Evolutionary conservation across 2,329 filamentous ascomycete genomes (phyloP).

Genomic region (Tolypocladium pustulatum): DNA sequence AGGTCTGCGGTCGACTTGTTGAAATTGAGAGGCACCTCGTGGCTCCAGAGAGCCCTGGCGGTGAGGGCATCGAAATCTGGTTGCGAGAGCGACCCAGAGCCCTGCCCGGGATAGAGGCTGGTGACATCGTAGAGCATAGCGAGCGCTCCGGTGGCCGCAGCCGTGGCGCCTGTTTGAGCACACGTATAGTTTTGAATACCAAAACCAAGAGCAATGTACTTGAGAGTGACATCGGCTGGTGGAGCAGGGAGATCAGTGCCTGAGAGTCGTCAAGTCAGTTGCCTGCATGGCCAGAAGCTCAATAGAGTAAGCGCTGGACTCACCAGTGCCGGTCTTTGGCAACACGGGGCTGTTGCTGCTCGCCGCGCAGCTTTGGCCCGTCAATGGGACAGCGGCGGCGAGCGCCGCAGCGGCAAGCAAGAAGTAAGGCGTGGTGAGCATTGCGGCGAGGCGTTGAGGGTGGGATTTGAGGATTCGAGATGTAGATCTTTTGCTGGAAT

Average conservation of each 20-base stretch:
- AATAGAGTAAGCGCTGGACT: conserved; percentile 8
- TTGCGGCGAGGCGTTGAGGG: conserved; percentile 6
- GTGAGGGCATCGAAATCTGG: conserved; percentile 30
- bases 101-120: conserved; percentile 35
- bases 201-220: conserved; percentile 50
- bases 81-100: conserved; percentile 23
- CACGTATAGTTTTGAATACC: conserved; percentile 64
- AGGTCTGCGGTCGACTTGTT: conserved; percentile 15
- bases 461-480: neutral
- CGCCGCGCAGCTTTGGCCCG: neutral
- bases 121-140: conserved; percentile 51
- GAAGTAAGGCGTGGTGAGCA: conserved; percentile 23
- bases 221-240: conserved; percentile 27
- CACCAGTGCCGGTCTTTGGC: conserved; percentile 28
- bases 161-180: conserved; percentile 19
- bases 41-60: conserved; percentile 26
- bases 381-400: neutral
- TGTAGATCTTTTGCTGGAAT: conserved; percentile 8
- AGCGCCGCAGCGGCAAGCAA: conserved; percentile 23
- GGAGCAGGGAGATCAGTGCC: conserved; percentile 33
- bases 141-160: conserved; percentile 40
- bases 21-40: conserved; percentile 38
- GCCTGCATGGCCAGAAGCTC: neutral
- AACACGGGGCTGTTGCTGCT: conserved; percentile 14
- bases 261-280: conserved; percentile 13